These are phyloP conservation scores for Monilinia fructigena DNA, from an alignment of 2,329 filamentous ascomycete genomes.

Conservation along the genomic window DNA sequence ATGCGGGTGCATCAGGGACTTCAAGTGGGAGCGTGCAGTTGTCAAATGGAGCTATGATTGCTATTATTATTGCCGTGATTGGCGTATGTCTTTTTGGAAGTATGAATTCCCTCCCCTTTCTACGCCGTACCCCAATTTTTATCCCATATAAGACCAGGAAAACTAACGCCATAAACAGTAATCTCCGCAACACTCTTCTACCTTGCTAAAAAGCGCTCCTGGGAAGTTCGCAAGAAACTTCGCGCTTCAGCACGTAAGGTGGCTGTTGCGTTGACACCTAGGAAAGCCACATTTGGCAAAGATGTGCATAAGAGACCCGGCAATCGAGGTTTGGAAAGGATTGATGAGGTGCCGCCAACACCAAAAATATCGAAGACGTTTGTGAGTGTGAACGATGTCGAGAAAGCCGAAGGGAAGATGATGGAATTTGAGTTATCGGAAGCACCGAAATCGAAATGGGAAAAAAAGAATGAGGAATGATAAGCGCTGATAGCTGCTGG, in stretches of 20 bases:
- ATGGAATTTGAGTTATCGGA: constrained; percentile 38
- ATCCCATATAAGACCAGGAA: neutral
- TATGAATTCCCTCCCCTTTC: constrained; percentile 45
- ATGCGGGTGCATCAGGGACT: constrained; percentile 64
- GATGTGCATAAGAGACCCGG: constrained; percentile 49
- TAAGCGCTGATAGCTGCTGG: constrained; percentile 15
- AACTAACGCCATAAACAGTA: constrained; percentile 26
- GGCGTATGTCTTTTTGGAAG: constrained; percentile 67
- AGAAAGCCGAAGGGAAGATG: constrained; percentile 50
- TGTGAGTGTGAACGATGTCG: constrained; percentile 51
- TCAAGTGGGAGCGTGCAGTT: constrained; percentile 60
- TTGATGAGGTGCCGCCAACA: constrained; percentile 60
- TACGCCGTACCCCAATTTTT: neutral
- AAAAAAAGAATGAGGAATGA: constrained; percentile 28
- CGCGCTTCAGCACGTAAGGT: constrained; percentile 65
- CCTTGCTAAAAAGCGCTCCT: constrained; percentile 80
- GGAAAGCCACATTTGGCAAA: constrained; percentile 59
- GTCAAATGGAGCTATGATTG: constrained; percentile 67
- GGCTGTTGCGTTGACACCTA: constrained; percentile 60
- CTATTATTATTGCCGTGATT: constrained; percentile 71
- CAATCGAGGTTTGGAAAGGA: constrained; percentile 46
- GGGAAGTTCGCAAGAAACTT: constrained; percentile 72
- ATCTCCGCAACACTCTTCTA: constrained; percentile 65
- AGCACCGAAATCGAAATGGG: constrained; percentile 39
- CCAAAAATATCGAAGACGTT: constrained; percentile 46